phyloP scores from a whole-genome alignment of 2,329 filamentous ascomycete genomes.

The Reticulascus tulasneorum region DNA sequence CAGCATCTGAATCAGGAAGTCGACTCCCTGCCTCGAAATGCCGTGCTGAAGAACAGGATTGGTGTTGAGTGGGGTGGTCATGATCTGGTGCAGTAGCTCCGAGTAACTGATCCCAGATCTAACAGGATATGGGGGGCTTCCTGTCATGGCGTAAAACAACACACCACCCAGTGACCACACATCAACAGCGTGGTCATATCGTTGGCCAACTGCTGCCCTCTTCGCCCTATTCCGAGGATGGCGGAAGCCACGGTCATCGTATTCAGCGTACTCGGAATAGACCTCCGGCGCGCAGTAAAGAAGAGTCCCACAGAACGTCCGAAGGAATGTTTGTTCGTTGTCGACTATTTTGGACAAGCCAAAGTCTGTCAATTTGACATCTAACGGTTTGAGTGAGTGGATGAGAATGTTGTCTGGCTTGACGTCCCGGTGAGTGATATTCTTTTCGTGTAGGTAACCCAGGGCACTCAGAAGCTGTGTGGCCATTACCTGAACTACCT shows the following conservation, averaged over 20 bases:
- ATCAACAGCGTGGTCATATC: slow-evolving; percentile 89
- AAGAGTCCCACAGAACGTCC: slow-evolving; percentile 94
- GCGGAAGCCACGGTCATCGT: slow-evolving; percentile 66
- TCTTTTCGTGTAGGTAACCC: slow-evolving; percentile 78
- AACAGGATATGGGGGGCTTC: slow-evolving; percentile 75
- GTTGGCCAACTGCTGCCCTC: slow-evolving; percentile 49
- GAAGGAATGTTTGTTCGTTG: slow-evolving; percentile 84
- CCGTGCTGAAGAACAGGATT: slow-evolving; percentile 53
- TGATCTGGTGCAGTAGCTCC: slow-evolving; percentile 80
- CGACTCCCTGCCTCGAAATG: slow-evolving; percentile 64
- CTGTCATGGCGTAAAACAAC: slow-evolving; percentile 80
- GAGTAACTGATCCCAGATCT: slow-evolving; percentile 71
- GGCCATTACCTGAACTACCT: slow-evolving; percentile 66
- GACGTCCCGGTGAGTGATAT: slow-evolving; percentile 96
- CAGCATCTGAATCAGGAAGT: slow-evolving; percentile 76
- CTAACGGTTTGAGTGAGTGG: slow-evolving; percentile 64
- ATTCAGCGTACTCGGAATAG: slow-evolving; percentile 69
- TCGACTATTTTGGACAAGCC: slow-evolving; percentile 92
- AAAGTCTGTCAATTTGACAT: slow-evolving; percentile 93
- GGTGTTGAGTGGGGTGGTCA: slow-evolving; percentile 69
- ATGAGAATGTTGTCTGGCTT: slow-evolving; percentile 98
- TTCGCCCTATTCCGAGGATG: slow-evolving; percentile 60
- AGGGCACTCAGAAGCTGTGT: slow-evolving; percentile 76
- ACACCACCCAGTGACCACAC: slow-evolving; percentile 96
- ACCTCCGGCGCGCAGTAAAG: slow-evolving; percentile 97